These are phyloP conservation scores for Fusarium napiforme DNA, from an alignment of 2,329 filamentous ascomycete species.

Conservation along the genomic window DNA sequence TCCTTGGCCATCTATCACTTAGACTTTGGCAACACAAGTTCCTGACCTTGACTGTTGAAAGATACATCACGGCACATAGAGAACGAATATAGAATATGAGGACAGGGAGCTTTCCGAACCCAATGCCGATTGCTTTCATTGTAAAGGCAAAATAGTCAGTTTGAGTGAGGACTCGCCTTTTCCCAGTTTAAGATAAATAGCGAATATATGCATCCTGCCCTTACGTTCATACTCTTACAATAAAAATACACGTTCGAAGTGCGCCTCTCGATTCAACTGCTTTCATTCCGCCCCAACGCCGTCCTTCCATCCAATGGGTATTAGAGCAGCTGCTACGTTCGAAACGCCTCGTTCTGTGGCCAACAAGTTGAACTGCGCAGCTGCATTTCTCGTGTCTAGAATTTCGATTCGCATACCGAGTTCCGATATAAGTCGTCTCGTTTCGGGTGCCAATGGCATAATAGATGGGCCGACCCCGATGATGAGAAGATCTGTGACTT, in stretches of 20 bases:
- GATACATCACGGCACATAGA: background rate
- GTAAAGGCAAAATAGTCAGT: background rate
- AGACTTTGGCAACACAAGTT: background rate
- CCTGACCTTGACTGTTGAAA: background rate
- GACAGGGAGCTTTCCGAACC: background rate
- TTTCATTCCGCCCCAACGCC: conserved; percentile 55
- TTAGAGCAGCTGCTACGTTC: conserved; percentile 86
- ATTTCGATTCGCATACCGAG: conserved; percentile 89
- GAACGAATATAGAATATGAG: background rate
- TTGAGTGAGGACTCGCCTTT: background rate
- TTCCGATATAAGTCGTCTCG: conserved; percentile 75
- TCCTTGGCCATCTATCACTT: too few relatives aligned
- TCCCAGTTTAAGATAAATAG: background rate
- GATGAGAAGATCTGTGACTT: conserved; percentile 78
- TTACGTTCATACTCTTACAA: conserved; percentile 14
- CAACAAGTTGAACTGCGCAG: conserved; percentile 92
- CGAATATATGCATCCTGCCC: background rate
- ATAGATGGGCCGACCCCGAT: conserved; percentile 85
- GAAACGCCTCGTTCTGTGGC: conserved; percentile 91
- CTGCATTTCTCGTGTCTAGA: conserved; percentile 91
- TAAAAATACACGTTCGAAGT: conserved; percentile 4
- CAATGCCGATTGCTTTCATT: background rate
- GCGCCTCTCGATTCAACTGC: background rate
- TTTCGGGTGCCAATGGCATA: conserved; percentile 78
- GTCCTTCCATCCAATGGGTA: conserved; percentile 86